Base-by-base conservation (phyloP, 2,329 filamentous ascomycete species). In the Colletotrichum sp. region DNA sequence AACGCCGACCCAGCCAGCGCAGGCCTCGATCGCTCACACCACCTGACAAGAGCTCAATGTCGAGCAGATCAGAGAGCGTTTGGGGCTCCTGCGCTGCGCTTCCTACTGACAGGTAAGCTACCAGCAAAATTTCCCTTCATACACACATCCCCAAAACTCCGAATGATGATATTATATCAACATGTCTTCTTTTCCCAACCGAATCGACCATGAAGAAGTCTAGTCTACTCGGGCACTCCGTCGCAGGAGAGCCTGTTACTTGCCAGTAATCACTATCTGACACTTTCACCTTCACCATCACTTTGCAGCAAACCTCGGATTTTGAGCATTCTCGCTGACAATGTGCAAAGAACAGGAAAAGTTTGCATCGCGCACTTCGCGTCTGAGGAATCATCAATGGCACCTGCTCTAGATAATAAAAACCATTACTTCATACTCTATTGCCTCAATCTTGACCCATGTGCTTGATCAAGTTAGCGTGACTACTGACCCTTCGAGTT, bases 181-280 rank as follows among this genome's bases (percentile, higher is more conserved):
- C 89, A 88, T 86, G 89, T 94, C 94, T 96, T 96, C 94, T 95
- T 96, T 95, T 94, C 93, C 93, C 91, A 93, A 90, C 93, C 88
- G 93, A 96, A 90, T 95, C 94, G 94, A 92, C 93, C 93, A 93
- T 96, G 94, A 95, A 92, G 93, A 95, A 93, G 88, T 83, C 88
- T 84, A 88, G 89, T 90, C 90, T 93, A 88, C 90, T 88, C 92
- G 93, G 93, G 92, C 88, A 87, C 87, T 52, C 86, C 87, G 83
- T 85, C 82, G 88, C 59, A 84, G 89, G 85, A 57, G 83, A 85
- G 90, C 92, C 93, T 95, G 94, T 93, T 96, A 96, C 94, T 96
- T 95, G 94, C 94, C 94, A 96, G 94, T 96, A 96, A 93, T 89
- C 86, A 88, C 90, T 92, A 92, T 95, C 94, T 95, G 94, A 95